Base-by-base conservation (phyloP, 1,284 basidiomycete genomes). In the Microbotryum scabiosae region DNA sequence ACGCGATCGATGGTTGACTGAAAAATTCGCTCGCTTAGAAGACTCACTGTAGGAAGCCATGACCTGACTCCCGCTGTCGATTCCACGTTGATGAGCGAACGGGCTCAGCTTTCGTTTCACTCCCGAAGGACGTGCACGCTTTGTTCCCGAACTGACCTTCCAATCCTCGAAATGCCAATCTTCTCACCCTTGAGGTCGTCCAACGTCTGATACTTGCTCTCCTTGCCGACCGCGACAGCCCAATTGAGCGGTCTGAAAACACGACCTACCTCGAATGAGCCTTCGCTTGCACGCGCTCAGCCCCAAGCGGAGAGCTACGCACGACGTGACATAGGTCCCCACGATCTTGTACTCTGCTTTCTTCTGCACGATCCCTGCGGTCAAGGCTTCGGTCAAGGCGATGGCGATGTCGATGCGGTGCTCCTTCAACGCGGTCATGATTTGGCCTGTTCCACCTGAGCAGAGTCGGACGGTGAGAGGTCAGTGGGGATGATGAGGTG, bases 281-380 rank as follows among this genome's bases (percentile, higher is more conserved):
- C 14, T n/a, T 10, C 20, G 8, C n/a, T 28, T n/a, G n/a, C n/a
- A n/a, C n/a, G n/a, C n/a, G n/a, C n/a, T n/a, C n/a, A 30, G 28
- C 28, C 8, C 30, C 6, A 8, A 28, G 54, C 49, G 30, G n/a
- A 12, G 36, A 25, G 59, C 54, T 51, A 71, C 78, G 51, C 65
- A 85, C 90, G 87, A 89, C 0, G 83, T 83, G 55, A 97, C 93
- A 73, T 93, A 97, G 72, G 88, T 89, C 3, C 94, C 93, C 4
- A 94, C 85, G 18, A 97, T 85, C 74, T 88, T 90, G 77, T 96
- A 97, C 18, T 86, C 84, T 56, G 81, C 81, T 0, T 87, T 87
- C 0, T 90, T 89, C 64, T 88, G 88, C 14, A 90, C 90, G 56
- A 97, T 89, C 0, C 93, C 94, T 51, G 91, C 88, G 67, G 97